Base-by-base conservation (phyloP, 2,329 filamentous ascomycete genomes). In the Xylariaceae sp. region DNA sequence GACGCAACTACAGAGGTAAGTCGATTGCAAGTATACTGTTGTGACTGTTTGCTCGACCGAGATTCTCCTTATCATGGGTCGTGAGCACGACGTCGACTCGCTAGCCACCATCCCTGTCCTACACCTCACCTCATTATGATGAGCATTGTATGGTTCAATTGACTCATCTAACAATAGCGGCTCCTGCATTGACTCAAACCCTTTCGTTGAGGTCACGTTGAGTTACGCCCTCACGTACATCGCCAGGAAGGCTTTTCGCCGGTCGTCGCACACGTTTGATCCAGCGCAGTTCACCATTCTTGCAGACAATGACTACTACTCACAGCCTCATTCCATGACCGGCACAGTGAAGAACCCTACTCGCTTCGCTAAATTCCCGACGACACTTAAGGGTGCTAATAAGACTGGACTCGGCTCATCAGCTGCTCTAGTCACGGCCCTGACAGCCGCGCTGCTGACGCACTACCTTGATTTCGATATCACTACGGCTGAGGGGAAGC, bases 261-360 rank as follows among this genome's bases (percentile, higher is more conserved):
- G 70, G 39, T 67, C 76, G 5, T 65, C 69, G 33, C 74, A 77
- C 65, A 82, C 76, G 70, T 86, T 95, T 69, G 82, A 82, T 12
- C 85, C 92, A 3, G 78, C 89, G 26, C 86, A 86, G 12, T 85
- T 98, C 73, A 92, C 90, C 60, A 94, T 99, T 72, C 84, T 98
- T 31, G 94, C 95, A 58, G 92, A 97, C 76, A 93, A 95, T 70
- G 91, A 96, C 78, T 99, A 99, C 82, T 99, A 98, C 79, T 97
- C 95, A 4, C 86, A 88, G 58, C 81, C 87, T 2, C 72, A 78
- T 23, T 69, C 71, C 21, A 64, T 73, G 16, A 49, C 58, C 17
- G 58, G 50, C 58, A 60, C 55, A 23, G 61, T 62, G 60, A 64
- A 54, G 52, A 66, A 63, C 70, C 67, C 64, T 56, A 75, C 67